These are phyloP conservation scores for Echinochloa phyllopogon DNA, from an alignment of 176 grass and related monocot species.

Conservation along the genomic window DNA sequence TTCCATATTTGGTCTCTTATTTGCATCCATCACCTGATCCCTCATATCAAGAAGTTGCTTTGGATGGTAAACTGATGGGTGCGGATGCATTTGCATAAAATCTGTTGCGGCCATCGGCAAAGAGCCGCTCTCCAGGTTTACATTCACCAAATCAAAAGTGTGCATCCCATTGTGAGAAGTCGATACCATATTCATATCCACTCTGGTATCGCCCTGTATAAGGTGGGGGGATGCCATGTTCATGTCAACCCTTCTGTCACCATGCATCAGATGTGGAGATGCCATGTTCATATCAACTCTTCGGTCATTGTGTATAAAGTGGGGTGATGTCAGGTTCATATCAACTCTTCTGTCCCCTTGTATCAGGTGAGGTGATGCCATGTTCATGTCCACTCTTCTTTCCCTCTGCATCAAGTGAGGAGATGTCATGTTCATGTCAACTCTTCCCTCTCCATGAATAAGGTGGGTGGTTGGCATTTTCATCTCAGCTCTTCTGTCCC, in stretches of 20 bases:
- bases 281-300: slow-evolving; percentile 50
- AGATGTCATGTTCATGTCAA: slow-evolving; percentile 63
- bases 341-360: slow-evolving; percentile 55
- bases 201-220: slow-evolving; percentile 50
- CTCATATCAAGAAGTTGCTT: slow-evolving; percentile 58
- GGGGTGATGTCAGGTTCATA: slow-evolving; percentile 49
- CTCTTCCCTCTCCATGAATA: slow-evolving; percentile 52
- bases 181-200: slow-evolving; percentile 66
- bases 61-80: slow-evolving; percentile 56
- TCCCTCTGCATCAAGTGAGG: slow-evolving; percentile 60
- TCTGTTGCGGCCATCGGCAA: slow-evolving; percentile 62
- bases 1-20: slow-evolving; percentile 71
- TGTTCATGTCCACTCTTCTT: slow-evolving; percentile 63
- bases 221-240: slow-evolving; percentile 52
- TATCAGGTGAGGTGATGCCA: slow-evolving; percentile 50
- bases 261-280: slow-evolving; percentile 49
- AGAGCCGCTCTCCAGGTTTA: slow-evolving; percentile 57
- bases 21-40: slow-evolving; percentile 61
- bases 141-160: slow-evolving; percentile 58
- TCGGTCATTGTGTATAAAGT: slow-evolving; percentile 44
- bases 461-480: slow-evolving; percentile 32
- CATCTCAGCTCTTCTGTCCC: slow-evolving; percentile 50
- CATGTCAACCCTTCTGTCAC: slow-evolving; percentile 61
- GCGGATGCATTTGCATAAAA: slow-evolving; percentile 71
- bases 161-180: slow-evolving; percentile 54